Base-by-base conservation (phyloP, 306 rosid species). In the Geum urbanum region DNA sequence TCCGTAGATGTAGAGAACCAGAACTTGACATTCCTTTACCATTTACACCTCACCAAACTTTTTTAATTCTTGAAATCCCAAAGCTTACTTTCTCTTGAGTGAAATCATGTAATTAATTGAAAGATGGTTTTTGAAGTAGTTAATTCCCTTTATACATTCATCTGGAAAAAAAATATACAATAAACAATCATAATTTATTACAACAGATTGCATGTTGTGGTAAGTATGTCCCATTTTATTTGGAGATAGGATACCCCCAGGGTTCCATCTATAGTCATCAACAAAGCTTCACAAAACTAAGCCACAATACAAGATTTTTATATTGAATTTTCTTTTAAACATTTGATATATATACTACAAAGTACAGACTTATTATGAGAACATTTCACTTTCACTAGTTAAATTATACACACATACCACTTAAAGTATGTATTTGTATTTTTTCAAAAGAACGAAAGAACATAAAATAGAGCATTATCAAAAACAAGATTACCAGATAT, bases 401-500 rank as follows among this genome's bases (percentile, higher is more conserved):
- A 32, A 32, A 32, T 32, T 32, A 32, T 32, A 32, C 3, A 32
- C 3, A 32, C 37, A 32, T 32, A 32, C 37, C 37, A 32, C 37
- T 32, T 32, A 32, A 32, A 32, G 37, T 32, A 32, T 32, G 37
- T 32, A 3, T 3, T 2, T 19, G 0, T 12, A 19, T 55, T 55
- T 22, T 55, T 8, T 43, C 10, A 43, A 43, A 43, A 43, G 60
- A 5, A 55, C 2, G 11, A 54, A 40, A 19, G 16, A 7, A 71
- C 9, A 2, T 0, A 27, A 53, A 32, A 47, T 6, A 64, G 22
- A 47, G 39, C 46, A 64, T 58, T 54, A 72, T 69, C 68, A 76
- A 66, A 67, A 52, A 59, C 56, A 69, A 66, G 47, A 63, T 71
- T 39, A 79, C 32, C 24, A 59, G 62, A 47, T 66, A 74, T 58